Base-by-base conservation (phyloP, 306 rosid genomes). In the Malus sylvestris region DNA sequence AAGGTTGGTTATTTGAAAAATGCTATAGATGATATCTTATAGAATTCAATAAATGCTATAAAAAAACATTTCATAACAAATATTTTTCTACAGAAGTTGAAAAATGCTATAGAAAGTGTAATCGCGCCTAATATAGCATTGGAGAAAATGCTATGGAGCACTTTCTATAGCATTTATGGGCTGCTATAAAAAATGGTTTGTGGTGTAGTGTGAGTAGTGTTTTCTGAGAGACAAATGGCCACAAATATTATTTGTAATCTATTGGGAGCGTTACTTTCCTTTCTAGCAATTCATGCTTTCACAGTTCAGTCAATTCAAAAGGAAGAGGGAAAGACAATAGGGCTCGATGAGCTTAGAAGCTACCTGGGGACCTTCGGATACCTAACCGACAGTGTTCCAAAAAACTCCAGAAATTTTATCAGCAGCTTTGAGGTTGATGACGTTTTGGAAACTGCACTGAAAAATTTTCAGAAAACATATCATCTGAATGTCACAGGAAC, bases 401-500 rank as follows among this genome's bases (percentile, higher is more conserved):
- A 45, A 20, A 19, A 16, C 42, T n/a, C 32, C 14, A 44, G 42
- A 27, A 20, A 14, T 51, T 18, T 14, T 18, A 18, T 3, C 4
- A 10, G 45, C 44, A 29, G 62, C 25, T 62, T 62, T 10, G 73
- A 70, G 4, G 18, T 59, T 18, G 70, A 16, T 27, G 14, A 29
- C 25, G 27, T 3, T 30, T 46, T 73, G 22, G 65, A 79, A 44
- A 42, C 32, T 2, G 79, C 75, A 9, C 10, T 79, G 2, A 73
- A 68, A 68, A 22, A 10, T 0, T 67, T 35, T 23, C 79, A 67
- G 25, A 20, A 23, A 45, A 57, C 0, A 16, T 79, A 67, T 13
- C 27, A 40, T 38, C 22, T 80, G 13, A 74, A 74, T 7, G 79
- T 74, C 25, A 67, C 79, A 16, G 72, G 79, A 8, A 38, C 27